Evolutionary conservation across 73 alveolate genomes (phyloP), one percentile per base, ranked within the genome.

Genomic region (Blepharisma japonicum): DNA sequence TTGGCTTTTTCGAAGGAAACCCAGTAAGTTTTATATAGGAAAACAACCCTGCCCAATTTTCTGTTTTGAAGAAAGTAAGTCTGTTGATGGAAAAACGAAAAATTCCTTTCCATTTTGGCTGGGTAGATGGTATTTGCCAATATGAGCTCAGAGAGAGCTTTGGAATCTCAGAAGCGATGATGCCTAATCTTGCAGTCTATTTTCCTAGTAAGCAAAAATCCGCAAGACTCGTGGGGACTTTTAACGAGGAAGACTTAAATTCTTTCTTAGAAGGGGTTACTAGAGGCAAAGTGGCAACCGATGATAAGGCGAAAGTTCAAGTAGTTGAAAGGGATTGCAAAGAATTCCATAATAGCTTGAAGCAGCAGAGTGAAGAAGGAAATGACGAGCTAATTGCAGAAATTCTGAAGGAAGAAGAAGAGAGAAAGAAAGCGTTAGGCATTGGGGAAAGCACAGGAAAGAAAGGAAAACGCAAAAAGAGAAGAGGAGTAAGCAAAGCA

Each of bases 1-100:
- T 61, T 25, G 74, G 74, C 47, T 25, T 61, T 61, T 61, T 61
- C 5, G 74, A 61, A 61, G 74, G 74, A 14, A 39, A 61, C 3
- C 18, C 23, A 20, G 46, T 61, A 18, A 9, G 18, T 61, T 14
- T 14, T 61, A 18, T 9, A 14, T 39, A 8, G 14, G 50, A 14
- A 61, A 18, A 51, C n/a, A 18, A 11, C 21, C 23, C 74, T 14
- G 47, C 39, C 14, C 50, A n/a, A 18, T 61, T 14, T 25, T 14
- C 14, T 14, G 23, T 39, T 1, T 25, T 61, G 0, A 61, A 61
- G 23, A 61, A 25, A 14, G 74, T 25, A n/a, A 61, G 23, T 8
- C 47, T 39, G 0, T 39, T 18, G 2, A 61, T 61, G 38, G 74
- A 61, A 8, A 14, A n/a, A n/a, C 38, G 46, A 61, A 61, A 61